Evolutionary conservation across 208 protist species (phyloP).

Genomic region (Naegleria fowleri): DNA sequence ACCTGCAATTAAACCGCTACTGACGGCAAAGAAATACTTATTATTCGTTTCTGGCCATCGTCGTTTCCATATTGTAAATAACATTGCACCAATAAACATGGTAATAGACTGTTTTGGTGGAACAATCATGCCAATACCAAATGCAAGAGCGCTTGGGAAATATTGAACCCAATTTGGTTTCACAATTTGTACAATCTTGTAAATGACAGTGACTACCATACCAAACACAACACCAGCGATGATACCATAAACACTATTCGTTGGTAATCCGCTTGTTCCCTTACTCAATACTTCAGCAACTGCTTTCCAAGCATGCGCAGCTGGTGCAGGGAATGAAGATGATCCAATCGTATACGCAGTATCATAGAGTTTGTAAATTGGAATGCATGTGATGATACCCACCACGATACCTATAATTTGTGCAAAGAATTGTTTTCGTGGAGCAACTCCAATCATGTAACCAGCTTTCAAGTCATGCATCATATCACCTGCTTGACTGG

Average conservation of each 20-base stretch:
- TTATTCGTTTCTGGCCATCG: not conserved
- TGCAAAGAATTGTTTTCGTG: conserved; percentile 21
- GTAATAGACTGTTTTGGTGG: conserved; percentile 7
- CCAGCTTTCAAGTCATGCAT: conserved; percentile 15
- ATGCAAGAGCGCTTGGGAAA: not conserved
- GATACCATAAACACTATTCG: not conserved
- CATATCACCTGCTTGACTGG: not conserved
- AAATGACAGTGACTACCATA: not conserved
- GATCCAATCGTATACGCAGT: not conserved
- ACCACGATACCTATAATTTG: not conserved
- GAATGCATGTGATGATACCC: not conserved
- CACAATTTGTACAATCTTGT: not conserved
- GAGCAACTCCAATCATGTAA: not conserved
- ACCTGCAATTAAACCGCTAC: not conserved
- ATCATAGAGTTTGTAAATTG: conserved; percentile 23
- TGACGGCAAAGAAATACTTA: not conserved
- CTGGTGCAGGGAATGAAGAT: not conserved
- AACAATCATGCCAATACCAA: conserved; percentile 24
- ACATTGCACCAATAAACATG: conserved; percentile 4
- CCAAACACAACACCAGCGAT: conserved; percentile 4
- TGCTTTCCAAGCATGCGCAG: conserved; percentile 24
- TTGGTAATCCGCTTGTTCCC: not conserved
- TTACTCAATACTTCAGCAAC: conserved; percentile 8
- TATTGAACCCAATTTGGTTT: not conserved
- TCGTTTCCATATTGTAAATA: not conserved